phyloP scores from a whole-genome alignment of 208 protist genomes.

The Leishmania turanica region DNA sequence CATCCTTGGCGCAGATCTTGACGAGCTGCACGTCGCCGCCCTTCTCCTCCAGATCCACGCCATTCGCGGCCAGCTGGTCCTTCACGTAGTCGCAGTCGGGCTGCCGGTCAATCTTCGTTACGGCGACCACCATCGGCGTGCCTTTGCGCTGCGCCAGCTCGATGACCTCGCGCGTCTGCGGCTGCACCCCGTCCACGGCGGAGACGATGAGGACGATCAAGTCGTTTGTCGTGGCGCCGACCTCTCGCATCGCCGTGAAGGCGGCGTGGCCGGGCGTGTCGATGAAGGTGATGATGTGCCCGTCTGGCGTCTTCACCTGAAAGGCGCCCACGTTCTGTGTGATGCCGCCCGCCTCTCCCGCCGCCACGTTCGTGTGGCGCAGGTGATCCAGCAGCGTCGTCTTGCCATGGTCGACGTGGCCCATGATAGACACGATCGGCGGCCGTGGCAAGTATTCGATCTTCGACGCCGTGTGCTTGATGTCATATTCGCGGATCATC shows the following conservation, averaged over 20 bases:
- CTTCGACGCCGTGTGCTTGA: slow-evolving; percentile 83
- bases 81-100: slow-evolving; percentile 82
- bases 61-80: slow-evolving; percentile 73
- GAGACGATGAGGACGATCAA: slow-evolving; percentile 97
- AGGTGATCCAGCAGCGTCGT: slow-evolving; percentile 97
- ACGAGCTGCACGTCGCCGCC: slow-evolving; percentile 95
- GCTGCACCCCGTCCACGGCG: slow-evolving; percentile 95
- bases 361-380: slow-evolving; percentile 92
- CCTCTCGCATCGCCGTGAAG: slow-evolving; percentile 95
- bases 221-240: slow-evolving; percentile 95
- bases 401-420: slow-evolving; percentile 99
- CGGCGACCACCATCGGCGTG: slow-evolving; percentile 94
- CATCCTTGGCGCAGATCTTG: slow-evolving; percentile 91
- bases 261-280: slow-evolving; percentile 98
- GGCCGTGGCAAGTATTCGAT: slow-evolving; percentile 79
- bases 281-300: slow-evolving; percentile 94
- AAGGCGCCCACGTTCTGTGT: slow-evolving; percentile 98
- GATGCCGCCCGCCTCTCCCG: slow-evolving; percentile 97
- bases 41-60: slow-evolving; percentile 91
- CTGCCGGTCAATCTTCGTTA: slow-evolving; percentile 98
- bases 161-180: slow-evolving; percentile 95
- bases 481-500: slow-evolving; percentile 80
- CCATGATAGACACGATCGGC: slow-evolving; percentile 98
- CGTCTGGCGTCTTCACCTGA: slow-evolving; percentile 50
- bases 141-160: slow-evolving; percentile 63